Percentiles rank a stretch among this genome's conserved stretches.
Conservation (phyloP, 495 filamentous ascomycete genomes). For the Durotheca rogersii region DNA sequence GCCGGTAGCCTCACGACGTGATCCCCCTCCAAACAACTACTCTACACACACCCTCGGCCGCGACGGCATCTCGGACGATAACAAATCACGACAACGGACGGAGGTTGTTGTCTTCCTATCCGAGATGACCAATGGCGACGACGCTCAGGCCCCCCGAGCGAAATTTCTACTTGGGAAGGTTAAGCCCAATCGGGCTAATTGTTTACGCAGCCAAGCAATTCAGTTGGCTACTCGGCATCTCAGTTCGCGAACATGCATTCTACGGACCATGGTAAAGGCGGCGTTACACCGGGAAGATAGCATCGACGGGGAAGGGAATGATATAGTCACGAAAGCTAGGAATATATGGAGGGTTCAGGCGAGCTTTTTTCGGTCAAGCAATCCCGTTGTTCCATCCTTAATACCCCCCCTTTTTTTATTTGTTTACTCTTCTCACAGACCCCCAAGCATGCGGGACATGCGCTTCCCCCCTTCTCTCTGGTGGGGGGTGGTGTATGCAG, state of each 20-base stretch:
- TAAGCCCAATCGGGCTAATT: background rate
- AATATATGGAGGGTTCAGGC: constrained; percentile 26
- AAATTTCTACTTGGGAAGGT: background rate
- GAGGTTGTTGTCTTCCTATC: background rate
- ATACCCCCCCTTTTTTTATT: constrained; percentile 21
- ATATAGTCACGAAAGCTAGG: constrained; percentile 26
- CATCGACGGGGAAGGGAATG: constrained; percentile 19
- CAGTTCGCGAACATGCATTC: constrained; percentile 1
- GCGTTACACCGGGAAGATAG: constrained; percentile 22
- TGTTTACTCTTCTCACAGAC: too few relatives aligned
- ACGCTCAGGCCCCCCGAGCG: background rate
- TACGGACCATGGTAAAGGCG: constrained; percentile 13
- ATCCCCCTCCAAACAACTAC: too few relatives aligned
- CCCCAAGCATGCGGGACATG: constrained; percentile 13
- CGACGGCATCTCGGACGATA: constrained; percentile 11
- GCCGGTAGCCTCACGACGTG: constrained; percentile 19
- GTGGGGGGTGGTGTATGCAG: constrained; percentile 9
- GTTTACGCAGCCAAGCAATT: background rate
- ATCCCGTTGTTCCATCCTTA: constrained; percentile 26
- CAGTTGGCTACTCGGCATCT: constrained; percentile 7
- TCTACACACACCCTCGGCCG: too few relatives aligned
- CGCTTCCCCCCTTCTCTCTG: background rate
- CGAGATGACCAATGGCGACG: background rate
- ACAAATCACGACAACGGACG: constrained; percentile 7
- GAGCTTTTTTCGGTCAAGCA: constrained; percentile 21